phyloP scores from a whole-genome alignment of 108 stramenopile genomes.

The Skeletonema marinoi region DNA sequence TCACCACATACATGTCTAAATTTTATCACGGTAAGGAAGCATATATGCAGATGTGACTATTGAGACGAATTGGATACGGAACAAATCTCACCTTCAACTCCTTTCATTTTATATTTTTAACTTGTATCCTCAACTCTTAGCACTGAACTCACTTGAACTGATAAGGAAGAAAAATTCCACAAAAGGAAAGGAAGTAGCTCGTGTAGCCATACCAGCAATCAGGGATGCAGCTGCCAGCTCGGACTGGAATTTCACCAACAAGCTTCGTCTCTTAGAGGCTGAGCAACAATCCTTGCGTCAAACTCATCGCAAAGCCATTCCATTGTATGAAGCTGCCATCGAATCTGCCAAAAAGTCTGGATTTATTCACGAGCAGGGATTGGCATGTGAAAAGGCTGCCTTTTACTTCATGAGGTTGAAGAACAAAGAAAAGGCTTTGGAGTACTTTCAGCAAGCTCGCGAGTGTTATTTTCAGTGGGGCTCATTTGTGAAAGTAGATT shows the following conservation, averaged over 20 bases:
- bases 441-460: neutral
- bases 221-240: neutral
- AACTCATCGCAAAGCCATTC: neutral
- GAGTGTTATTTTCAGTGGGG: neutral
- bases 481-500: neutral
- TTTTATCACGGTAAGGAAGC: neutral
- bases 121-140: neutral
- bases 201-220: neutral
- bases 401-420: neutral
- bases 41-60: neutral
- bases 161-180: neutral
- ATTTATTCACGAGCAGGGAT: neutral
- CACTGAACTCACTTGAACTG: neutral
- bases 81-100: too few species aligned
- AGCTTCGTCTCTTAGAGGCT: slow-evolving; percentile 7
- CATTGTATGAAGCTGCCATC: slow-evolving; percentile 13
- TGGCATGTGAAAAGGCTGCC: slow-evolving; percentile 1
- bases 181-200: neutral
- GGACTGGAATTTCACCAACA: slow-evolving; percentile 21
- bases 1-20: neutral
- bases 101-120: too few species aligned
- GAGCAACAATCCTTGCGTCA: slow-evolving; percentile 7
- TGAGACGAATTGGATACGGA: too few species aligned
- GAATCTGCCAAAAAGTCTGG: neutral
- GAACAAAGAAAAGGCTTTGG: neutral